phyloP scores from a whole-genome alignment of 352 stramenopile species.

The Phytophthora tentaculata region DNA sequence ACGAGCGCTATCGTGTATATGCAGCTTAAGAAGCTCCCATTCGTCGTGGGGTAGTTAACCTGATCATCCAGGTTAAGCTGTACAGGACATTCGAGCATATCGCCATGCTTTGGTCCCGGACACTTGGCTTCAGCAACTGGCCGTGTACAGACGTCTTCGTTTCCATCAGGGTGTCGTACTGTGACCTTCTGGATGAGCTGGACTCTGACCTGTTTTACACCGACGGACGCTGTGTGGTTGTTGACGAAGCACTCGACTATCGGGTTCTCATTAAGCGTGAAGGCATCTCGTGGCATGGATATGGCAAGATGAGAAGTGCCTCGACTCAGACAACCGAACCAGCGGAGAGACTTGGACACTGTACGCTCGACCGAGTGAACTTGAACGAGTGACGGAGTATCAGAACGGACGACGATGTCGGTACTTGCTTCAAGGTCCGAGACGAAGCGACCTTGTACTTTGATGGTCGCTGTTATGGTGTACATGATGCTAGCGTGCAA shows the following conservation, averaged over 20 bases:
- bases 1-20: conserved; percentile 67
- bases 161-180: conserved; percentile 43
- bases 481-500: conserved; percentile 83
- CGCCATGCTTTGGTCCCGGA: conserved; percentile 48
- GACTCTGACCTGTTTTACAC: conserved; percentile 56
- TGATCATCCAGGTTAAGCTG: conserved; percentile 61
- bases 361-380: conserved; percentile 58
- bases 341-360: conserved; percentile 65
- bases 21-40: conserved; percentile 60
- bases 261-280: conserved; percentile 59
- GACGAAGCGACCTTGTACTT: conserved; percentile 72
- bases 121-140: conserved; percentile 64
- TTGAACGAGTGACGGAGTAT: conserved; percentile 15
- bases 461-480: conserved; percentile 69
- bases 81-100: conserved; percentile 67
- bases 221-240: conserved; percentile 67
- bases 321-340: conserved; percentile 60
- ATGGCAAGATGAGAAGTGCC: conserved; percentile 68
- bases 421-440: conserved; percentile 71
- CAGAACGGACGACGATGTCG: conserved; percentile 53
- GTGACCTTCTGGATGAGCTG: conserved; percentile 70
- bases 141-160: conserved; percentile 46
- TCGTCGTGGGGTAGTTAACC: conserved; percentile 61
- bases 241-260: conserved; percentile 77
- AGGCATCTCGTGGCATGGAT: conserved; percentile 71